phyloP scores from a whole-genome alignment of 2,329 filamentous ascomycete species.

The Claviceps paspali region DNA sequence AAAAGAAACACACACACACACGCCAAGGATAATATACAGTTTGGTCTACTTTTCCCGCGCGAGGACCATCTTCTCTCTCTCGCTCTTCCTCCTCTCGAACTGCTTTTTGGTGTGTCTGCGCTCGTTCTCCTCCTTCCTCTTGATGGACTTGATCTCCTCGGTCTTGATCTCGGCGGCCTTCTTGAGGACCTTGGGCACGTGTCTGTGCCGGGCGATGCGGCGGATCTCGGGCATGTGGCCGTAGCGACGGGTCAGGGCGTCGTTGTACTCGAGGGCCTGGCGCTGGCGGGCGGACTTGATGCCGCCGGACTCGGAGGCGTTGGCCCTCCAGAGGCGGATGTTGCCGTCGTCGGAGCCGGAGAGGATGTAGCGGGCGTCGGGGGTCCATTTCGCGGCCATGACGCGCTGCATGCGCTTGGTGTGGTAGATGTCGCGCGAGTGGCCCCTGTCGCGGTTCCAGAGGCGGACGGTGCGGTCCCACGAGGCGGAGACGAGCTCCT shows the following conservation, averaged over 20 bases:
- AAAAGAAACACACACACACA: too few relatives aligned
- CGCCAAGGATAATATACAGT: too few relatives aligned
- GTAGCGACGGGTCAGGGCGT: constrained; percentile 68
- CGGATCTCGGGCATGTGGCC: constrained; percentile 92
- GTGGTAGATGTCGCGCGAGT: constrained; percentile 88
- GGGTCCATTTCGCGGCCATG: constrained; percentile 70
- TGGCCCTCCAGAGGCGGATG: constrained; percentile 69
- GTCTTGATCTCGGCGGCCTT: constrained; percentile 91
- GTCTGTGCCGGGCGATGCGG: constrained; percentile 79
- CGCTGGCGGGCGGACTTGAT: constrained; percentile 75
- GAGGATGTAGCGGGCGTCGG: constrained; percentile 78
- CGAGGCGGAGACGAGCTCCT: constrained; percentile 80
- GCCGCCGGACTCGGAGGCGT: constrained; percentile 69
- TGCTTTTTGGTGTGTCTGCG: constrained; percentile 81
- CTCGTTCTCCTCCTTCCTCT: constrained; percentile 87
- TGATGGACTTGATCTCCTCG: constrained; percentile 75
- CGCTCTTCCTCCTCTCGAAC: constrained; percentile 53
- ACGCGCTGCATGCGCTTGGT: constrained; percentile 97
- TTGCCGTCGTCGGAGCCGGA: constrained; percentile 92
- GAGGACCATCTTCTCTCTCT: constrained; percentile 88
- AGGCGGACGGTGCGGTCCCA: constrained; percentile 76
- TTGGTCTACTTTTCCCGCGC: constrained; percentile 42
- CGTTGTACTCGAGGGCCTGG: constrained; percentile 83
- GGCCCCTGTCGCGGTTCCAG: constrained; percentile 66
- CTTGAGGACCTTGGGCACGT: constrained; percentile 85